Evolutionary conservation across 179 eudicot genomes (phyloP).

Genomic region (Spergularia azorica): DNA sequence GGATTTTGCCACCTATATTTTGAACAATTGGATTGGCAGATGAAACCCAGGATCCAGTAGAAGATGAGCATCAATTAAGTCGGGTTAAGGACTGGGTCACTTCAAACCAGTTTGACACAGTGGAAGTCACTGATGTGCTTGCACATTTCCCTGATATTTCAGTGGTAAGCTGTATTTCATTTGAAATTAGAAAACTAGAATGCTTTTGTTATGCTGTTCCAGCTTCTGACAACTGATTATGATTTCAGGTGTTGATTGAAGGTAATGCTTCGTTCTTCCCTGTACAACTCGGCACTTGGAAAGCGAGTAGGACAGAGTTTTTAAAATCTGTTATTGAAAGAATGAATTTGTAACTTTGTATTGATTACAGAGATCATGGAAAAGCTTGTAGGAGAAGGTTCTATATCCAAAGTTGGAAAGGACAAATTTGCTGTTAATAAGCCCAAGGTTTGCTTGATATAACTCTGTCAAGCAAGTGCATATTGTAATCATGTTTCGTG

Average conservation of each 20-base stretch:
- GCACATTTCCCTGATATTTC: constrained; percentile 85
- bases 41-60: constrained; percentile 82
- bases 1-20: not conserved
- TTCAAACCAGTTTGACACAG: constrained; percentile 50
- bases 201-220: not conserved
- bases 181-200: not conserved
- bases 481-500: not conserved
- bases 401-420: constrained; percentile 50
- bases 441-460: constrained; percentile 52
- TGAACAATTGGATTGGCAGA: constrained; percentile 41
- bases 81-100: constrained; percentile 82
- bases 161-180: constrained; percentile 43
- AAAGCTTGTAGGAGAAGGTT: constrained; percentile 70
- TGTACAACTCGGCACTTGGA: constrained; percentile 3
- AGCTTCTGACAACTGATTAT: constrained; percentile 4
- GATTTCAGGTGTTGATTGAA: constrained; percentile 37
- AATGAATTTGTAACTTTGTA: not conserved
- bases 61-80: constrained; percentile 76
- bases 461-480: not conserved
- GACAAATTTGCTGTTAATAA: constrained; percentile 55
- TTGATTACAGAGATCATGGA: constrained; percentile 66
- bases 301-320: constrained; percentile 22
- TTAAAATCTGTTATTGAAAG: constrained; percentile 4
- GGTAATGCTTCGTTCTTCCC: constrained; percentile 16
- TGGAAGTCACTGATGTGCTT: constrained; percentile 73